These are phyloP conservation scores for Lomentospora prolificans DNA, from an alignment of 2,329 filamentous ascomycete genomes.

Conservation along the genomic window DNA sequence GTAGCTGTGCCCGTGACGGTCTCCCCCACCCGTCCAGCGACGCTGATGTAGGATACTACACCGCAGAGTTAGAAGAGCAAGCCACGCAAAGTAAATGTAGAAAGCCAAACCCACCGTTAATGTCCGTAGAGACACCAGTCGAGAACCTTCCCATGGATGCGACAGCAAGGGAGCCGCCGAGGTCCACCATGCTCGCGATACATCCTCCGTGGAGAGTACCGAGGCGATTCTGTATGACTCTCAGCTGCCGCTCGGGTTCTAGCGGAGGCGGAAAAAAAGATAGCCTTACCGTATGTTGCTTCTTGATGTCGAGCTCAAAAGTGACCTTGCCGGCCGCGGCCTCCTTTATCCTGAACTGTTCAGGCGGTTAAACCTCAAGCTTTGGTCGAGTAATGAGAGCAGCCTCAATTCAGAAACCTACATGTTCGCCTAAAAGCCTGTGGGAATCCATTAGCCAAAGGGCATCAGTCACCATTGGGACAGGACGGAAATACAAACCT, in stretches of 20 bases:
- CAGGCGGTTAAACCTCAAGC: not conserved
- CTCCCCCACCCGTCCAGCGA: constrained; percentile 48
- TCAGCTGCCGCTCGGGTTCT: too few species aligned
- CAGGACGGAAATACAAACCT: too few species aligned
- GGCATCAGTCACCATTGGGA: too few species aligned
- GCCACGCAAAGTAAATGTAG: not conserved
- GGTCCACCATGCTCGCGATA: constrained; percentile 64
- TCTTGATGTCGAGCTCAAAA: constrained; percentile 66
- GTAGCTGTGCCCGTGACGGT: constrained; percentile 44
- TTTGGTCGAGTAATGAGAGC: too few species aligned
- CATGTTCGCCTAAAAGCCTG: constrained; percentile 32
- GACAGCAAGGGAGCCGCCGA: constrained; percentile 55
- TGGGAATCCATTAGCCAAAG: not conserved
- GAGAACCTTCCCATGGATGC: constrained; percentile 53
- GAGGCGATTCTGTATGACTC: constrained; percentile 71
- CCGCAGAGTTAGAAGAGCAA: not conserved
- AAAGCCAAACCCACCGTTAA: constrained; percentile 38
- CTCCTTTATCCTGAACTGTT: constrained; percentile 55
- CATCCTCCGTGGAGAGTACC: constrained; percentile 71
- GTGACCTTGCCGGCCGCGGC: constrained; percentile 59
- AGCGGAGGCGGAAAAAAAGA: too few species aligned
- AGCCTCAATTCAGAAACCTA: constrained; percentile 18
- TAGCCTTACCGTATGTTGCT: constrained; percentile 60
- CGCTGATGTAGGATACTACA: constrained; percentile 52
- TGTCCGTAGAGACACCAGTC: constrained; percentile 55